Conservation (phyloP, 2,329 filamentous ascomycete species). For the Alternaria gansuensis region DNA sequence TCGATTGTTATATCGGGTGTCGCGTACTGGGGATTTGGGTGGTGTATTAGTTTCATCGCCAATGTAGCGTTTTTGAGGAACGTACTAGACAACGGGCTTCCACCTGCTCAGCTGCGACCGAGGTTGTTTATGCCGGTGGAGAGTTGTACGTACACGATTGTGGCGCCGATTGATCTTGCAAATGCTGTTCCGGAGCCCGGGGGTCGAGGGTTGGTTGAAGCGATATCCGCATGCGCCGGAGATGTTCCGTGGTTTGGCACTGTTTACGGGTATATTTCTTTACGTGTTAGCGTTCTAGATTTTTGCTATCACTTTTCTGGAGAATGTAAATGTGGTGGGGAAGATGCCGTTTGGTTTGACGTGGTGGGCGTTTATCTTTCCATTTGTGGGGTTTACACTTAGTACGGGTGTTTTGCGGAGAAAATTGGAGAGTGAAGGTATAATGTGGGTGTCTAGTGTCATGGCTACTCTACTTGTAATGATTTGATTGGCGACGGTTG, state of each 20-base stretch:
- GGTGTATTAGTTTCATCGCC: slow-evolving; percentile 71
- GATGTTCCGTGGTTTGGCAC: slow-evolving; percentile 55
- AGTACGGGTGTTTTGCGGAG: slow-evolving; percentile 49
- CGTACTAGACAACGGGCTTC: slow-evolving; percentile 70
- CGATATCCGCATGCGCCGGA: slow-evolving; percentile 28
- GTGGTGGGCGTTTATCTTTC: slow-evolving; percentile 67
- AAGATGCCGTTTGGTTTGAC: slow-evolving; percentile 61
- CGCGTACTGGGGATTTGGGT: slow-evolving; percentile 73
- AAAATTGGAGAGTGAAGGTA: slow-evolving; percentile 43
- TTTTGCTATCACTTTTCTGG: slow-evolving; percentile 54
- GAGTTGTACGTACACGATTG: slow-evolving; percentile 73
- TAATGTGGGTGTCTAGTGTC: slow-evolving; percentile 53
- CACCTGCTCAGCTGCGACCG: slow-evolving; percentile 67
- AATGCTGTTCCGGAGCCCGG: slow-evolving; percentile 56
- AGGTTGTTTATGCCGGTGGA: slow-evolving; percentile 78
- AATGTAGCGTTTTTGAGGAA: slow-evolving; percentile 73
- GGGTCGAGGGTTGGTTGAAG: slow-evolving; percentile 42
- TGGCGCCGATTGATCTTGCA: slow-evolving; percentile 74
- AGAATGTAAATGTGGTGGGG: slow-evolving; percentile 24
- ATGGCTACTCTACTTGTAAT: slow-evolving; percentile 62
- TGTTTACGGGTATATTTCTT: slow-evolving; percentile 62
- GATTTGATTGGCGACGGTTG: slow-evolving; percentile 62
- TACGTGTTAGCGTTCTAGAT: slow-evolving; percentile 69
- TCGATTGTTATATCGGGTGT: slow-evolving; percentile 71
- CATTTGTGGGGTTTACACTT: slow-evolving; percentile 53